These are phyloP conservation scores for Pythium sp. DNA, from an alignment of 352 stramenopile genomes.

Conservation along the genomic window DNA sequence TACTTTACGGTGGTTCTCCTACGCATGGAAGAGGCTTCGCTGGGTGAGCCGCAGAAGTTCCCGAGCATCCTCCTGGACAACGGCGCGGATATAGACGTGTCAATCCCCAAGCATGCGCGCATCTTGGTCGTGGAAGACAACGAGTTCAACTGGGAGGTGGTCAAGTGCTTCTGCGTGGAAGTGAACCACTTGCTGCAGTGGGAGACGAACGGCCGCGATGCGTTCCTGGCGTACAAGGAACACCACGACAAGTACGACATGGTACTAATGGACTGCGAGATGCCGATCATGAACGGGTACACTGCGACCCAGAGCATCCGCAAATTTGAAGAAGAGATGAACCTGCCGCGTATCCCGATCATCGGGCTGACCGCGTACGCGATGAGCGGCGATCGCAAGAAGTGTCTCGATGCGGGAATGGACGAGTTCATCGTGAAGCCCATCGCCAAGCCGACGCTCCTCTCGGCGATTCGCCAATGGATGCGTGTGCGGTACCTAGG, in stretches of 20 bases:
- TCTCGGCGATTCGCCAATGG: slow-evolving; percentile 74
- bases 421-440: slow-evolving; percentile 88
- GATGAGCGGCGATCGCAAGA: slow-evolving; percentile 81
- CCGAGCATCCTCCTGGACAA: slow-evolving; percentile 26
- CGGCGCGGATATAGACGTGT: slow-evolving; percentile 19
- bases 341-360: slow-evolving; percentile 72
- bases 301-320: slow-evolving; percentile 70
- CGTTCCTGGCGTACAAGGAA: slow-evolving; percentile 68
- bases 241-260: slow-evolving; percentile 78
- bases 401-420: slow-evolving; percentile 82
- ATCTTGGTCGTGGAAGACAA: slow-evolving; percentile 89
- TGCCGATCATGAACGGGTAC: slow-evolving; percentile 88
- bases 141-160: slow-evolving; percentile 90
- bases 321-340: slow-evolving; percentile 61
- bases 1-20: slow-evolving; percentile 65
- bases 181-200: slow-evolving; percentile 82
- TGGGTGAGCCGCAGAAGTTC: slow-evolving; percentile 43
- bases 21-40: slow-evolving; percentile 41
- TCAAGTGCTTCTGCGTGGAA: slow-evolving; percentile 83
- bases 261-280: slow-evolving; percentile 85
- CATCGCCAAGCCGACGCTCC: slow-evolving; percentile 64
- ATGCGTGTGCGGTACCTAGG: slow-evolving; percentile 71
- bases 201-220: slow-evolving; percentile 75
- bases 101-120: slow-evolving; percentile 60
- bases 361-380: slow-evolving; percentile 83